Base-by-base conservation (phyloP, 805 yeast species). In the Metschnikowia noctiluminum region DNA sequence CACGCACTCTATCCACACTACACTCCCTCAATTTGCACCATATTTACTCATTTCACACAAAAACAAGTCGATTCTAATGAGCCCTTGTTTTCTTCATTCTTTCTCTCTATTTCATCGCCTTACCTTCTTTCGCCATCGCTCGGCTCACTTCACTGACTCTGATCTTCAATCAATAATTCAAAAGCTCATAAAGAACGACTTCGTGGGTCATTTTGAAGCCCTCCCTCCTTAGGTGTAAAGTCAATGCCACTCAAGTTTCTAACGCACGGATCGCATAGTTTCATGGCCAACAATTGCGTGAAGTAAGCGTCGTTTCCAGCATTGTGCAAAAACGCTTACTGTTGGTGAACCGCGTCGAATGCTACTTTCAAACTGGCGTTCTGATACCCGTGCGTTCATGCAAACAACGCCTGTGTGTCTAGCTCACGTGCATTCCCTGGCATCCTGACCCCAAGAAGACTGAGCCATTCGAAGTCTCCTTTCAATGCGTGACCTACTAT, bases 231-330 rank as follows among this genome's bases (percentile, higher is more conserved):
- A 26, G 35, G 8, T 15, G 28, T 38, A 12, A 16, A 13, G 12
- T 35, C 54, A 7, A 47, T 40, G 5, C 34, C 5, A 12, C 31
- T 43, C 28, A 40, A 39, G 15, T 34, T 1, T 16, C 54, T 48
- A 35, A 48, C 47, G 28, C 34, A 13, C 11, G 67, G 67, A 38
- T 63, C 67, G 28, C 62, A 56, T 37, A 54, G 52, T 14, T 58
- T 58, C 45, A 63, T 36, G 3, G 62, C 65, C n/a, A 62, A 61
- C 38, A 62, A 37, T 4, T 62, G 37, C 3, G 67, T 62, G 50
- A 51, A 62, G 51, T 62, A 62, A 3, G 67, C 65, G 35, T 62
- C 65, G 48, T 61, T 63, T 31, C 60, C 65, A 2, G 67, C 66
- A 39, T 62, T 62, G 49, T 62, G 66, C 42, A 62, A 55, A 38